Evolutionary conservation across 768 basidiomycete species (phyloP), one percentile per base, ranked within the genome.

Genomic region (Collybia nuda): DNA sequence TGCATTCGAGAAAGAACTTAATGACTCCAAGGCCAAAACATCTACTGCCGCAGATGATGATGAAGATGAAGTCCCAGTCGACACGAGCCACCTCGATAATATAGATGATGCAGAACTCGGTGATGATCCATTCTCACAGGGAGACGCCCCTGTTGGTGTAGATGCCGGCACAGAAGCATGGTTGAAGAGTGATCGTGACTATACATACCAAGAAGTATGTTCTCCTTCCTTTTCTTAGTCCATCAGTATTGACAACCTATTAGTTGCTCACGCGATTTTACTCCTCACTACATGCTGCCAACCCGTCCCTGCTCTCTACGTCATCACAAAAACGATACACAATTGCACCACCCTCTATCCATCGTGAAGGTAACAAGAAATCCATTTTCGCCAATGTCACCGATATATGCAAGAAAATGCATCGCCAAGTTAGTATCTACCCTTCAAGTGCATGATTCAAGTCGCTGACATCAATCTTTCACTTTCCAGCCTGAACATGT

Each of bases 381-480:
- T 86, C 93, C 39, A 90, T 98, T 56, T 99, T 99, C 58, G 90
- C 94, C 58, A 99, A 99, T 69, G 81, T 99, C 50, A 85, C 86
- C 54, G 96, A 99, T 65, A 99, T 99, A 56, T 98, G 96, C 81
- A 93, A 88, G 72, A 86, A 91, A 64, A 98, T 99, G 96, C 96
- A 97, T 74, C 81, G 96, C 67, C 80, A 78, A 67, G 78, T 74
- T 40, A 24, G 70, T 56, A n/a, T 32, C n/a, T 44, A 28, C 23
- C 15, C 4, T 41, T 19, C 24, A 26, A 12, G 3, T 1, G 36
- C 19, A 24, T 23, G 2, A 15, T 12, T 23, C 39, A 11, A 32
- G 48, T 11, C 23, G 37, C 22, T 11, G 22, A 15, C 39, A 5
- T 17, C 28, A n/a, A 44, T 44, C 43, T 44, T 22, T 11, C 11